These are phyloP conservation scores for Rhizopogon vesiculosus DNA, from an alignment of 768 basidiomycete genomes.

Conservation along the genomic window DNA sequence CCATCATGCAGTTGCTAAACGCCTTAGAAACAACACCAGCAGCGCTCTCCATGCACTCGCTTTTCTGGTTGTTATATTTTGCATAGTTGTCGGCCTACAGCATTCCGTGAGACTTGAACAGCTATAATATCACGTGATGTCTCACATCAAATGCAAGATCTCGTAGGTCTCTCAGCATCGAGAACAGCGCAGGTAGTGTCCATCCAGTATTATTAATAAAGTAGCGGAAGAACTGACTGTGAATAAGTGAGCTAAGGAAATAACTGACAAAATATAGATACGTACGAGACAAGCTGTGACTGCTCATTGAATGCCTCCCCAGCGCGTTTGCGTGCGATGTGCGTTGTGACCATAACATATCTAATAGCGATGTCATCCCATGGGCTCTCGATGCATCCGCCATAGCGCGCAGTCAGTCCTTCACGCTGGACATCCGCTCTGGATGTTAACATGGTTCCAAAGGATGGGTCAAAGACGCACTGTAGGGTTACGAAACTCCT, in stretches of 20 bases:
- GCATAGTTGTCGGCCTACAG: slow-evolving; percentile 59
- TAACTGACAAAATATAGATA: slow-evolving; percentile 9
- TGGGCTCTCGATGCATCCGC: slow-evolving; percentile 62
- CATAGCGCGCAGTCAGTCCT: slow-evolving; percentile 26
- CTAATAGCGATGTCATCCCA: slow-evolving; percentile 88
- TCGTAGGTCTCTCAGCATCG: slow-evolving; percentile 73
- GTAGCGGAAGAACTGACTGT: slow-evolving; percentile 71
- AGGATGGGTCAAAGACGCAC: slow-evolving; percentile 23
- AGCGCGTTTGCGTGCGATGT: slow-evolving; percentile 62
- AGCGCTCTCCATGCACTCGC: slow-evolving; percentile 79
- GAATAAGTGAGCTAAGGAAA: neutral
- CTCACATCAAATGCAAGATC: slow-evolving; percentile 82
- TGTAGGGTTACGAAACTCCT: slow-evolving; percentile 61
- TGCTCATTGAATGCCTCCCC: slow-evolving; percentile 81
- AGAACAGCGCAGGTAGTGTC: slow-evolving; percentile 81
- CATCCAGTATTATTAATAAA: slow-evolving; percentile 81
- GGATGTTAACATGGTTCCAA: neutral
- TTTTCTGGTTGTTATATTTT: slow-evolving; percentile 49
- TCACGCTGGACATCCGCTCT: slow-evolving; percentile 16
- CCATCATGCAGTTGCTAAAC: slow-evolving; percentile 85
- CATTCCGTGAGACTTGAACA: neutral
- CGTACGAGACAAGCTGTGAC: slow-evolving; percentile 70
- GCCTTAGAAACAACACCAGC: slow-evolving; percentile 85
- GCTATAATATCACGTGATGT: neutral
- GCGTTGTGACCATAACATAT: slow-evolving; percentile 71